Base-by-base conservation (phyloP, 106 monocot species). In the Acorus gramineus region DNA sequence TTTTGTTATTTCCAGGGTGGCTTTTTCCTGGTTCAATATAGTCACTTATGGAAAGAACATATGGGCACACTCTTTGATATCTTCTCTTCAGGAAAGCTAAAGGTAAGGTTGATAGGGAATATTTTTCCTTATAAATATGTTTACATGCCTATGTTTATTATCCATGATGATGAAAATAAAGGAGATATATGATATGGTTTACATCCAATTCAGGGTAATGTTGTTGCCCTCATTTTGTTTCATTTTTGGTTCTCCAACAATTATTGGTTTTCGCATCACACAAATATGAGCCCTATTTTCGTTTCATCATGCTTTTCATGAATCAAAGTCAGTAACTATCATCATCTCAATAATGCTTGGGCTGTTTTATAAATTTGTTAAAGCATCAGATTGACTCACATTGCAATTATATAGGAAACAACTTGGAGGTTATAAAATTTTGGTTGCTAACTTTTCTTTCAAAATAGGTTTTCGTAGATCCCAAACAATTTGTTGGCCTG, bases 21-120 rank as follows among this genome's bases (percentile, higher is more conserved):
- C 0, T 96, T 96, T 91, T 96, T 96, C 70, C 80, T 96, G 65
- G 54, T 83, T 69, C 85, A 96, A 56, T 81, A 91, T 78, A 68
- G 78, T 59, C 78, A 79, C 62, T 57, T 91, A 49, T 96, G 76
- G 82, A 73, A 85, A 70, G 72, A 91, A 74, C 90, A 96, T 74
- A 54, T 96, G 53, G 80, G 81, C 58, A 85, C 42, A 57, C 80
- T 96, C 14, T 80, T 90, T 75, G 81, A 88, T 79, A 81, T 96
- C 4, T 87, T 75, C 78, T 72, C 80, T 14, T 57, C 91, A 4
- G 85, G 96, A 69, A 96, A 91, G 57, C 85, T 96, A 49, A 87
- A 96, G 87, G 96, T 96, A 84, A 46, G 8, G 8, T 47, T 42
- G 2, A 3, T 28, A 4, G 8, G 6, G 5, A 9, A n/a, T 58